phyloP scores from a whole-genome alignment of 805 yeast genomes.

The Hanseniaspora hatyaiensis region DNA sequence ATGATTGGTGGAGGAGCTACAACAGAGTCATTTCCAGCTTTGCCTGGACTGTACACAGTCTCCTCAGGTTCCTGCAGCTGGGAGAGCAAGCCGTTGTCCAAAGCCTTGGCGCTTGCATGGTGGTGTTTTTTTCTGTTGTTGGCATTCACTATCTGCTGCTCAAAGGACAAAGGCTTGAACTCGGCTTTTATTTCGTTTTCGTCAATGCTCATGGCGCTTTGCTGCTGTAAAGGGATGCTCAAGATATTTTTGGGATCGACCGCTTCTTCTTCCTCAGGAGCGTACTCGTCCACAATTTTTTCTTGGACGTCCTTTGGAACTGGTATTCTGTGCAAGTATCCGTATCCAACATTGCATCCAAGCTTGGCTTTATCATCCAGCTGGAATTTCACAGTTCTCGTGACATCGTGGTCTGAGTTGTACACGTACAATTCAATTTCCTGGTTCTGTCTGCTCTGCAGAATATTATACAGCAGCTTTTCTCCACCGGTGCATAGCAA shows the following conservation, averaged over 20 bases:
- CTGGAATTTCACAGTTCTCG: conserved; percentile 75
- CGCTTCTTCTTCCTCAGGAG: not conserved
- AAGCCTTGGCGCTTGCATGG: not conserved
- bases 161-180: conserved; percentile 15
- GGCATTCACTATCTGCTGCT: conserved; percentile 10
- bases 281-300: not conserved
- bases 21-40: not conserved
- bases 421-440: conserved; percentile 58
- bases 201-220: not conserved
- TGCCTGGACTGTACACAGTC: not conserved
- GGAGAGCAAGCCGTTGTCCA: conserved; percentile 2
- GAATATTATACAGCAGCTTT: conserved; percentile 55
- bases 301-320: conserved; percentile 26
- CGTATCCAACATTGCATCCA: conserved; percentile 94
- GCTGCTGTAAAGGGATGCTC: conserved; percentile 4
- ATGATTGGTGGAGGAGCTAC: conserved; percentile 14
- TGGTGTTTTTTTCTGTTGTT: conserved; percentile 11
- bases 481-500: conserved; percentile 80
- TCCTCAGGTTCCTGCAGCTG: conserved; percentile 14
- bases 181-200: not conserved
- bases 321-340: conserved; percentile 77
- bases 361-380: conserved; percentile 74
- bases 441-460: conserved; percentile 40
- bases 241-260: conserved; percentile 5
- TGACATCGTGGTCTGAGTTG: conserved; percentile 74